Evolutionary conservation across 768 basidiomycete genomes (phyloP), one percentile per base, ranked within the genome.

Genomic region (Epithele typhae): DNA sequence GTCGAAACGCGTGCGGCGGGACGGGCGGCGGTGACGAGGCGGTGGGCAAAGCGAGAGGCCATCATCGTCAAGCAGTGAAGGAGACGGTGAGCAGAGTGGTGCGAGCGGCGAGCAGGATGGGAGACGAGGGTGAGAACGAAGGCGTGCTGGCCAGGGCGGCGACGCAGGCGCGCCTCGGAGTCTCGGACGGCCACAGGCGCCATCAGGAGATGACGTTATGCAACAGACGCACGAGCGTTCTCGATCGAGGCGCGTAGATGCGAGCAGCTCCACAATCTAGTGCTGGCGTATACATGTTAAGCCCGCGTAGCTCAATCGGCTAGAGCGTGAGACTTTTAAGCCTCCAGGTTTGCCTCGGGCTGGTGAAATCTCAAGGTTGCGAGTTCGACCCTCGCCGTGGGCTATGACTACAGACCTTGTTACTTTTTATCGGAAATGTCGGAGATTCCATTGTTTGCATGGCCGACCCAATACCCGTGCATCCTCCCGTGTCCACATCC

Each of bases 311-410:
- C 75, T 77, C 75, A 77, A 78, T 77, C 75, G 76, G 75, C 77
- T 77, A 77, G 77, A 77, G 75, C 75, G 75, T 77, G 76, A 78
- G 75, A 77, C 75, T 77, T 73, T 77, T 78, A 78, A 46, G 56
- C 25, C n/a, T n/a, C n/a, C n/a, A n/a, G n/a, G n/a, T n/a, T n/a
- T n/a, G n/a, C n/a, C n/a, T n/a, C n/a, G n/a, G n/a, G n/a, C n/a
- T 39, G 18, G 8, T 37, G 34, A 10, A 11, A 83, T 84, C 82
- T 84, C 79, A 84, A 84, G 82, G 82, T 78, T 84, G 82, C 82
- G 82, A 81, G 82, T 84, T 84, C 82, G 82, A 84, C 74, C 81
- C 82, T 81, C 82, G 82, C 82, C 81, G 79, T 82, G 81, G 82
- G 81, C 81, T 30, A 7, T 30, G 27, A 7, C 7, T 30, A 14